Conservation (phyloP, 345 rosid genomes). For the Aquilaria malaccensis region DNA sequence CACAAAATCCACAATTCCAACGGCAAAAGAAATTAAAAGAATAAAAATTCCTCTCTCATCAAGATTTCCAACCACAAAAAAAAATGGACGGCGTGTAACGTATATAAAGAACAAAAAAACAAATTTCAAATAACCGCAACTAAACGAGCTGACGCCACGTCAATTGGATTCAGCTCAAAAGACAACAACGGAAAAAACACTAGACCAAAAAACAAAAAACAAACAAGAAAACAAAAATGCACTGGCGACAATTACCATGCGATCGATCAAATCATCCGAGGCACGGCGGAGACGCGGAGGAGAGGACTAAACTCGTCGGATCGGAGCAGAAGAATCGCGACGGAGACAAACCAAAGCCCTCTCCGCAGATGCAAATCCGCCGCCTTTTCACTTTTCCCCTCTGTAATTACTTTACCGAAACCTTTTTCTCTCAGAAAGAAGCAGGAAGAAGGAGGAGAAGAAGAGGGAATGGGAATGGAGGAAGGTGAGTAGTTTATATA, state of each 20-base stretch:
- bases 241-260: not conserved
- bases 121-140: not conserved
- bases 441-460: not conserved
- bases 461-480: not conserved
- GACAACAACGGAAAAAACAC: not conserved
- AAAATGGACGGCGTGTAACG: not conserved
- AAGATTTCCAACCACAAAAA: not conserved
- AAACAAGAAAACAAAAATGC: not conserved
- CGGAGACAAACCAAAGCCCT: not conserved
- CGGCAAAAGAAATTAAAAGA: not conserved
- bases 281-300: not conserved
- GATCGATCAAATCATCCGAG: constrained; percentile 6
- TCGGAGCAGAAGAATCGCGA: not conserved
- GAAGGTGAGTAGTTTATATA: constrained; percentile 1
- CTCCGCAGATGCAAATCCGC: not conserved
- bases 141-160: not conserved
- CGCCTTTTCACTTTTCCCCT: not conserved
- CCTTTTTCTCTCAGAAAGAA: not conserved
- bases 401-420: not conserved
- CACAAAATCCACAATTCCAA: not conserved
- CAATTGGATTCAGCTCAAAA: not conserved
- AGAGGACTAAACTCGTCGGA: not conserved
- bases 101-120: not conserved
- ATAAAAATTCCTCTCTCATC: not conserved
- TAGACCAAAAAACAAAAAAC: not conserved